A percentile compares a stretch with the other conserved stretches of the same genome.
Conservation (phyloP, 2,329 filamentous ascomycete genomes). For the Colletotrichum caudatum region DNA sequence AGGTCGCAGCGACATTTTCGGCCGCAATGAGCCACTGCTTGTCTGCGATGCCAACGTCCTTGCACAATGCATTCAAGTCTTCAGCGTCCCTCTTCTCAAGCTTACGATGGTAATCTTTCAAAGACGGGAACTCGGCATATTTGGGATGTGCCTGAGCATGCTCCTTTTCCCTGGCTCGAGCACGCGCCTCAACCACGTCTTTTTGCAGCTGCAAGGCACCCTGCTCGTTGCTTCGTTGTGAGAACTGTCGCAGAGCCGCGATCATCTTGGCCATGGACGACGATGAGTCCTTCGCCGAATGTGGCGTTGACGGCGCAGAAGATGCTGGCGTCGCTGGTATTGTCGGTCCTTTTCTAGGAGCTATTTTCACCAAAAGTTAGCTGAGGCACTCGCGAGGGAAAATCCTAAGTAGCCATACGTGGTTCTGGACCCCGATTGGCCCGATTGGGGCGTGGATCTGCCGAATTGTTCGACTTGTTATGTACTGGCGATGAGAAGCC, state of each 20-base stretch:
- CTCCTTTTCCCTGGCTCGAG: constrained; percentile 16
- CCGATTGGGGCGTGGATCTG: neutral
- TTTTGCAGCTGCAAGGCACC: constrained; percentile 21
- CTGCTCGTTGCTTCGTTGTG: constrained; percentile 19
- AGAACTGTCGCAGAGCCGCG: constrained; percentile 7
- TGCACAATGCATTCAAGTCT: constrained; percentile 14
- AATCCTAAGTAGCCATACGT: neutral
- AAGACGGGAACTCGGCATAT: constrained; percentile 33
- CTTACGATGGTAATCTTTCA: constrained; percentile 25
- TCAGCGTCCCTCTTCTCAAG: constrained; percentile 25
- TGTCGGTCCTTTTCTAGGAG: neutral
- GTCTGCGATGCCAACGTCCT: constrained; percentile 6
- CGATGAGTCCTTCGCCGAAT: neutral
- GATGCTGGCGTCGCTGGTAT: constrained; percentile 14
- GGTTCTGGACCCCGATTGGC: neutral
- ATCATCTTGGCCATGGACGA: constrained; percentile 13
- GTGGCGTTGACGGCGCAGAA: constrained; percentile 12
- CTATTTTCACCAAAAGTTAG: constrained; percentile 16
- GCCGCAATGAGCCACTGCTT: neutral
- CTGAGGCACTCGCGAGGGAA: neutral
- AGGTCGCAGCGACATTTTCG: constrained; percentile 11
- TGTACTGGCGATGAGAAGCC: constrained; percentile 18
- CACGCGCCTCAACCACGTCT: constrained; percentile 15
- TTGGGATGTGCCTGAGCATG: constrained; percentile 8
- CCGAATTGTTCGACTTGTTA: constrained; percentile 1